Conservation (phyloP, 148 eudicot genomes). For the Camellia japonica region DNA sequence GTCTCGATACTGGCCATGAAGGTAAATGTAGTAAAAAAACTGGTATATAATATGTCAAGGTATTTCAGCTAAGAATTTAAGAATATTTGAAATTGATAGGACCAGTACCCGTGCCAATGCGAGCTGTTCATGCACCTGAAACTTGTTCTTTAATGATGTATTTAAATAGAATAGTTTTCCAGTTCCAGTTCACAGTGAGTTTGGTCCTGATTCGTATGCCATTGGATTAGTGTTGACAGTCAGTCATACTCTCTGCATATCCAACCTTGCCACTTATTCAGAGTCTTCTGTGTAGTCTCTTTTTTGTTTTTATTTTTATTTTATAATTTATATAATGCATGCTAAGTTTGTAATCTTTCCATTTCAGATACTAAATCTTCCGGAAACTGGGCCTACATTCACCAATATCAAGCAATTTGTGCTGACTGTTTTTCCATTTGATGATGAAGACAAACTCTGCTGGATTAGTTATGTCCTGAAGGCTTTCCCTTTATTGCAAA, state of each 20-base stretch:
- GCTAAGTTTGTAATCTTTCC: not conserved
- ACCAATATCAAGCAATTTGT: constrained; percentile 25
- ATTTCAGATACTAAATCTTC: constrained; percentile 20
- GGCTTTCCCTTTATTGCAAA: constrained; percentile 24
- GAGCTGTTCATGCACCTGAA: not conserved
- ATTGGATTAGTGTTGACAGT: not conserved
- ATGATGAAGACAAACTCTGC: constrained; percentile 27
- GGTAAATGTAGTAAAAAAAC: constrained; percentile 5
- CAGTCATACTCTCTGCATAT: not conserved
- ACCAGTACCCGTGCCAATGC: not conserved
- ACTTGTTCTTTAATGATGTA: not conserved
- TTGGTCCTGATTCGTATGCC: not conserved
- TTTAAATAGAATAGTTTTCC: not conserved
- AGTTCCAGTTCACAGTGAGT: not conserved
- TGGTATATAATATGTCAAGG: not conserved
- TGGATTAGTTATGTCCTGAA: constrained; percentile 26
- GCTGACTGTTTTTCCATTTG: constrained; percentile 24
- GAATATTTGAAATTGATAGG: not conserved
- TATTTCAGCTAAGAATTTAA: not conserved
- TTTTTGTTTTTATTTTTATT: not conserved
- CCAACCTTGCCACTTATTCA: too few relatives aligned
- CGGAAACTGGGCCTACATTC: constrained; percentile 16
- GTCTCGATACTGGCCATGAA: constrained; percentile 16
- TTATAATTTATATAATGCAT: too few relatives aligned
- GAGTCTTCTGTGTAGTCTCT: not conserved